Evolutionary conservation across 345 rosid genomes (phyloP).

Genomic region (Acer yangbiense): DNA sequence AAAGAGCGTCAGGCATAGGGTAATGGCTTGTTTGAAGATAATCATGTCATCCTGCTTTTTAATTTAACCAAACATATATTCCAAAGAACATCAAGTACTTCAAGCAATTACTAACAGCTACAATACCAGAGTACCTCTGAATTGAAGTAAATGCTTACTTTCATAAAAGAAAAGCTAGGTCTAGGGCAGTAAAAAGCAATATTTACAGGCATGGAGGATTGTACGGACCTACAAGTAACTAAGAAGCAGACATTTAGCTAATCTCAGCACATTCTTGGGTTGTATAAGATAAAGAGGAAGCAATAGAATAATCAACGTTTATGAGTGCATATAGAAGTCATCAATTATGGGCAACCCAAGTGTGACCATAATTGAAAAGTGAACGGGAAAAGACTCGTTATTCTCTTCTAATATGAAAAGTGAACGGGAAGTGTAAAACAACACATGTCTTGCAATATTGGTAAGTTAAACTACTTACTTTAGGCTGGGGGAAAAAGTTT

Average conservation of each 20-base stretch:
- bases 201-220: not conserved
- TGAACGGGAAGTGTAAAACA: not conserved
- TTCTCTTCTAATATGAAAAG: not conserved
- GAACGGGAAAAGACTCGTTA: not conserved
- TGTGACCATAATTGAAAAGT: too few relatives aligned
- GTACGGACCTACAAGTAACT: not conserved
- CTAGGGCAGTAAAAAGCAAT: too few relatives aligned
- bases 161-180: too few relatives aligned
- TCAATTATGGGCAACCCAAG: not conserved
- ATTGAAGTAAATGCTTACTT: not conserved
- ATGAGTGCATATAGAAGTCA: not conserved
- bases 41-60: not conserved
- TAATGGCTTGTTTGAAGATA: not conserved
- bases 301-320: too few relatives aligned
- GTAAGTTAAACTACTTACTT: conserved; percentile 48
- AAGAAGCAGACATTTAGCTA: not conserved
- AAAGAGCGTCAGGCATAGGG: not conserved
- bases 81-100: not conserved
- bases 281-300: not conserved
- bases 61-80: not conserved
- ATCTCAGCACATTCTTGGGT: not conserved
- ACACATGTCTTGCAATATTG: not conserved
- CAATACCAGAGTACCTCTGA: not conserved
- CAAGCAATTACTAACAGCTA: not conserved
- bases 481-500: conserved; percentile 88